phyloP scores from a whole-genome alignment of 2,329 filamentous ascomycete genomes.

The Apiospora marii region DNA sequence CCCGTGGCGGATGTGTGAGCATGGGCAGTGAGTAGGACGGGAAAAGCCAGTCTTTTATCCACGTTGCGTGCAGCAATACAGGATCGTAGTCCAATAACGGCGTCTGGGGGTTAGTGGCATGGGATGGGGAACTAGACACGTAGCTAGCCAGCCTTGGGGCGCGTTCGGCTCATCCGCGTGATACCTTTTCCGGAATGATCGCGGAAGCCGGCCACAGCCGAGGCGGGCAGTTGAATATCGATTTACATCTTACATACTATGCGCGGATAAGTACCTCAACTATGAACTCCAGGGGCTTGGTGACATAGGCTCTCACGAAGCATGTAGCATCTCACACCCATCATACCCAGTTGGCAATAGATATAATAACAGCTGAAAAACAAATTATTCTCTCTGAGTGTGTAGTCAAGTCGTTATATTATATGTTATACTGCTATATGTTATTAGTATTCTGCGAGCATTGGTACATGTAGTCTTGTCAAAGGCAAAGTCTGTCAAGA shows the following conservation, averaged over 20 bases:
- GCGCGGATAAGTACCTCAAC: neutral
- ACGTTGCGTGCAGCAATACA: neutral
- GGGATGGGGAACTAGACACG: constrained; percentile 12
- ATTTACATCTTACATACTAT: neutral
- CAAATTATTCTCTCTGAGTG: too few species aligned
- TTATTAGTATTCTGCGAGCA: too few species aligned
- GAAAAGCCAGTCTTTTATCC: constrained; percentile 4
- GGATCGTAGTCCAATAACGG: neutral
- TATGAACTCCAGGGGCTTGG: too few species aligned
- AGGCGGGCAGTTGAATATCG: constrained; percentile 5
- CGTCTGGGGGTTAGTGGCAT: neutral
- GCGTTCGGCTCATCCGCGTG: constrained; percentile 15
- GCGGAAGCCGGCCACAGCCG: constrained; percentile 7
- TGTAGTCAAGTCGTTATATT: too few species aligned
- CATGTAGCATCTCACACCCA: too few species aligned
- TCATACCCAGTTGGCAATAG: too few species aligned
- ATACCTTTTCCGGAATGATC: neutral
- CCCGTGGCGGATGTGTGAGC: neutral
- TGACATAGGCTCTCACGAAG: too few species aligned
- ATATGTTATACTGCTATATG: too few species aligned
- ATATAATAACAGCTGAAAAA: too few species aligned
- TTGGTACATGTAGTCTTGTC: too few species aligned
- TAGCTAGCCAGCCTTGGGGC: constrained; percentile 12
- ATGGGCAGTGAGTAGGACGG: neutral
- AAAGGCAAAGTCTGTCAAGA: too few species aligned